Evolutionary conservation across 208 protist species (phyloP).

Genomic region (Trypanosoma lewisi): DNA sequence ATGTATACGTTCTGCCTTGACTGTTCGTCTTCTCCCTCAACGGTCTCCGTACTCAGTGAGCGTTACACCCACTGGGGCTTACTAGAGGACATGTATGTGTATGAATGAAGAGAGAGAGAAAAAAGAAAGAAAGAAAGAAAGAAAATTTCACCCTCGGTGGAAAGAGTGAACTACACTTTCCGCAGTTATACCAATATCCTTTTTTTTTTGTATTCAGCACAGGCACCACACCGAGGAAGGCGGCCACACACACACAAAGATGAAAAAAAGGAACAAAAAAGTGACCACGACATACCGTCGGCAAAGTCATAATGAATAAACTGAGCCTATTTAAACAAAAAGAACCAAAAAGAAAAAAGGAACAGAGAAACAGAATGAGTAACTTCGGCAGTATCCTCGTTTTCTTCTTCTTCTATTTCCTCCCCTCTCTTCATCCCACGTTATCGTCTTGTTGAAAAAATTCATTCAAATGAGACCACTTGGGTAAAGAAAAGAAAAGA

Average conservation of each 20-base stretch:
- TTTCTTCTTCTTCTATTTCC: not conserved
- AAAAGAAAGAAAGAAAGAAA: too few species aligned
- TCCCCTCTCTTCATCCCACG: not conserved
- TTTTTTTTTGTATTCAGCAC: not conserved
- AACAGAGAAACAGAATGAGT: constrained; percentile 13
- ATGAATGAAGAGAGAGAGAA: too few species aligned
- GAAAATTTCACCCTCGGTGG: too few species aligned
- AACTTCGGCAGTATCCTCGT: too few species aligned
- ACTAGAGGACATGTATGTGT: too few species aligned
- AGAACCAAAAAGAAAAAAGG: constrained; percentile 17
- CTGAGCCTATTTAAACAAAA: too few species aligned
- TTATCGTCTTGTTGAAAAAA: too few species aligned
- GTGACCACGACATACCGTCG: not conserved
- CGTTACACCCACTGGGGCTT: too few species aligned
- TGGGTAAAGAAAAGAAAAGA: constrained; percentile 2
- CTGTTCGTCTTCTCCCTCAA: not conserved
- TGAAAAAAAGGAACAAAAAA: constrained; percentile 13
- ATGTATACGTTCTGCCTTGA: not conserved
- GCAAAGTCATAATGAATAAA: not conserved
- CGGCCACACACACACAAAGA: not conserved
- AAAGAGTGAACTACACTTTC: too few species aligned
- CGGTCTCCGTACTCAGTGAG: too few species aligned
- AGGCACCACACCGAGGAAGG: not conserved
- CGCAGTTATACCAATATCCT: not conserved
- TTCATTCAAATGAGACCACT: too few species aligned